phyloP scores from a whole-genome alignment of 495 filamentous ascomycete genomes.

The Podospora fimiseda region DNA sequence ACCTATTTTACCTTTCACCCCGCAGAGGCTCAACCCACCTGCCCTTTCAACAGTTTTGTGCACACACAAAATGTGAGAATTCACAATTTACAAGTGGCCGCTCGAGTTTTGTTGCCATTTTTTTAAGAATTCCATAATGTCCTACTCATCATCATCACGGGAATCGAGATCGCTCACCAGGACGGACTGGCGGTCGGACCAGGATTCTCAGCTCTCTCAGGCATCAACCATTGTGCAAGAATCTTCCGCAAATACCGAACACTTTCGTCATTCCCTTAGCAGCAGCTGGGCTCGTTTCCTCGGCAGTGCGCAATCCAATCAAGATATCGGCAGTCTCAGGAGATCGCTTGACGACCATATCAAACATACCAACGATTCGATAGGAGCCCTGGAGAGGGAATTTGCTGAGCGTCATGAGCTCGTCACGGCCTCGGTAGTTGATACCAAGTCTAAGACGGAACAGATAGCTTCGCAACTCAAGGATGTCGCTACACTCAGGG shows the following conservation, averaged over 20 bases:
- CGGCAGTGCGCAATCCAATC: slow-evolving; percentile 18
- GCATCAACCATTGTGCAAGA: slow-evolving; percentile 11
- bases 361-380: slow-evolving; percentile 7
- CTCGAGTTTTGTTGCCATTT: too few relatives aligned
- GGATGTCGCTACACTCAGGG: slow-evolving; percentile 4
- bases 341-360: slow-evolving; percentile 13
- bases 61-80: too few relatives aligned
- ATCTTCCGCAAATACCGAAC: slow-evolving; percentile 8
- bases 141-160: neutral
- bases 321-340: slow-evolving; percentile 15
- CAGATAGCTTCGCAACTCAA: slow-evolving; percentile 7
- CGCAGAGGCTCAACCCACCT: neutral
- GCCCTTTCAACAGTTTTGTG: neutral
- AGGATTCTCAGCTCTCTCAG: neutral
- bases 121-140: neutral
- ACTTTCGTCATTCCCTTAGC: slow-evolving; percentile 14
- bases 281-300: slow-evolving; percentile 23
- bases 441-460: slow-evolving; percentile 16
- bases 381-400: slow-evolving; percentile 14
- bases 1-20: neutral
- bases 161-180: neutral
- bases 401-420: slow-evolving; percentile 10
- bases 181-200: neutral
- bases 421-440: slow-evolving; percentile 3
- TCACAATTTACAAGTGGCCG: too few relatives aligned